These are phyloP conservation scores for Cercospora sp. DNA, from an alignment of 2,329 filamentous ascomycete species.

Conservation along the genomic window DNA sequence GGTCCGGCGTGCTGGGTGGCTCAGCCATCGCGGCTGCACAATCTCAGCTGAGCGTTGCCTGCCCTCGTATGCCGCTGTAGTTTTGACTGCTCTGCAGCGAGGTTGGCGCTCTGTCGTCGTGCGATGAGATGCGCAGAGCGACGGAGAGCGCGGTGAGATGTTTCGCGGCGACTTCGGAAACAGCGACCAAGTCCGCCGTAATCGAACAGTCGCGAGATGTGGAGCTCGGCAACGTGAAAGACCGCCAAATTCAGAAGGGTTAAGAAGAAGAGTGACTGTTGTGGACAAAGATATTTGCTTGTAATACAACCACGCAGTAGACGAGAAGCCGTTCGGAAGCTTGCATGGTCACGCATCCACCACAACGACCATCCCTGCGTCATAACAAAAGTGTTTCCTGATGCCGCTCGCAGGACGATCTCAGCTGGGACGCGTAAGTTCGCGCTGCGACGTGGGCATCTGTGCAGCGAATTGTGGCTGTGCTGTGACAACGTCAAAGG, in stretches of 20 bases:
- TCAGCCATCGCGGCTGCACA: slow-evolving; percentile 32
- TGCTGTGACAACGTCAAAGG: neutral
- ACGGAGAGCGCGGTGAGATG: neutral
- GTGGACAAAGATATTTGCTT: neutral
- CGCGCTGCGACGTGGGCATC: neutral
- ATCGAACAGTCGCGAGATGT: neutral
- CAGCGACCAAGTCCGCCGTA: neutral
- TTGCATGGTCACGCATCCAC: slow-evolving; percentile 15
- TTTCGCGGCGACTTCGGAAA: slow-evolving; percentile 2
- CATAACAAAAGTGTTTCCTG: slow-evolving; percentile 10
- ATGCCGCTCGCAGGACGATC: slow-evolving; percentile 11
- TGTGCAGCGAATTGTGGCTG: slow-evolving; percentile 14
- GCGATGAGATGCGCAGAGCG: neutral
- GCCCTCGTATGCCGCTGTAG: neutral
- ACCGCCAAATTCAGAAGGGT: neutral
- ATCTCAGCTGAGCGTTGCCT: slow-evolving; percentile 13
- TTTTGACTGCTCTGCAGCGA: neutral
- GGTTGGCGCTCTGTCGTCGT: neutral
- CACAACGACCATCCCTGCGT: slow-evolving; percentile 11
- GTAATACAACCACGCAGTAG: neutral
- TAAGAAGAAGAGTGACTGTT: neutral
- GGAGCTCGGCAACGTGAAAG: neutral
- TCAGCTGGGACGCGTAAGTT: slow-evolving; percentile 17
- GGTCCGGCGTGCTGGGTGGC: slow-evolving; percentile 39
- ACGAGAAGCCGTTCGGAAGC: slow-evolving; percentile 17